These are phyloP conservation scores for Graphiopsis chlorocephala DNA, from an alignment of 2,329 filamentous ascomycete genomes.

Conservation along the genomic window DNA sequence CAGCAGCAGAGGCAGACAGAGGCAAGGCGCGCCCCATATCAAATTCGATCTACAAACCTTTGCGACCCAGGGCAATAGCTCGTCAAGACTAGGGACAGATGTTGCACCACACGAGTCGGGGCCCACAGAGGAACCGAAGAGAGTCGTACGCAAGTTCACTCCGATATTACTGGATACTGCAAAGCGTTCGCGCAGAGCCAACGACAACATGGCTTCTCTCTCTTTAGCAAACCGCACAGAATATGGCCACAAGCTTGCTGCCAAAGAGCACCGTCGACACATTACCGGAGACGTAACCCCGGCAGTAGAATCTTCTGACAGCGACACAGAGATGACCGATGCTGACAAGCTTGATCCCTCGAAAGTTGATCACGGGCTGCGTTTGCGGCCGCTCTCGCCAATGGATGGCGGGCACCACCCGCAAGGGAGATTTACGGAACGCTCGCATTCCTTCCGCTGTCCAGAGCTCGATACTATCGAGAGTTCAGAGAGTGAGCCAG, in stretches of 20 bases:
- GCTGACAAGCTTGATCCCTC: constrained; percentile 6
- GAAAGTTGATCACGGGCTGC: constrained; percentile 10
- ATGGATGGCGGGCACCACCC: constrained; percentile 34
- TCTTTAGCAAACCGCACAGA: constrained; percentile 69
- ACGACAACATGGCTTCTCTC: constrained; percentile 62
- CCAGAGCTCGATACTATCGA: constrained; percentile 61
- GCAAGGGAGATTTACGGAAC: constrained; percentile 32
- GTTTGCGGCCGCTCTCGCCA: constrained; percentile 27
- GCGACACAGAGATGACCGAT: constrained; percentile 11
- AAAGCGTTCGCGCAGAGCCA: constrained; percentile 65
- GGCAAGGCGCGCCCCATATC: constrained; percentile 22
- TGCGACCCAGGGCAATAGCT: constrained; percentile 24
- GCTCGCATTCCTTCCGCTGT: constrained; percentile 57
- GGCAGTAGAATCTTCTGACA: constrained; percentile 6
- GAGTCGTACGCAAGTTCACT: constrained; percentile 56
- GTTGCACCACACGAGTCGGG: constrained; percentile 6
- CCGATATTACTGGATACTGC: constrained; percentile 81
- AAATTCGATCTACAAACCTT: constrained; percentile 34
- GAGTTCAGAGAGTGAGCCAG: constrained; percentile 51
- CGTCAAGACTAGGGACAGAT: neutral
- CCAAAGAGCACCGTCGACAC: constrained; percentile 32
- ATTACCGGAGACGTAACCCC: constrained; percentile 25
- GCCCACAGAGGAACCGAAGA: constrained; percentile 22
- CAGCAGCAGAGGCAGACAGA: constrained; percentile 23
- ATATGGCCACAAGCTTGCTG: constrained; percentile 28